phyloP scores from a whole-genome alignment of 2,329 filamentous ascomycete genomes.

The Pseudogymnoascus sp. region DNA sequence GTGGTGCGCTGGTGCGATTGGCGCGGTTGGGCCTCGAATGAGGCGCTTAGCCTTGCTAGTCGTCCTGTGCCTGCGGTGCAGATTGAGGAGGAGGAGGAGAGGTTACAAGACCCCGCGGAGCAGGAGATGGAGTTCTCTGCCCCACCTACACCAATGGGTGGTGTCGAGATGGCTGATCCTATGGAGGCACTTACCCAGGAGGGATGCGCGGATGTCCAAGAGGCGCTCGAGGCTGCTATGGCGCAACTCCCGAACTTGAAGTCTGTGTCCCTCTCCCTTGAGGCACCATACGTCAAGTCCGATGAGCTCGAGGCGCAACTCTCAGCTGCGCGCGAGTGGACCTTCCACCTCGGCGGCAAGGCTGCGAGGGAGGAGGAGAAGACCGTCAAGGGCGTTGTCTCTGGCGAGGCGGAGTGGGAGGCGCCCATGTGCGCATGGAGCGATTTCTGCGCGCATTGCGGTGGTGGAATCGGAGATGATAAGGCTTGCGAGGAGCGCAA shows the following conservation, averaged over 20 bases:
- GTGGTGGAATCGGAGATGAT: not conserved
- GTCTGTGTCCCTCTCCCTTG: not conserved
- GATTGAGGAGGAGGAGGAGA: slow-evolving; percentile 1
- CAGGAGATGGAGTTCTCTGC: slow-evolving; percentile 5
- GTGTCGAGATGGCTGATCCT: not conserved
- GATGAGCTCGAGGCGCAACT: slow-evolving; percentile 1
- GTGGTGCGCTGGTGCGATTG: slow-evolving; percentile 3
- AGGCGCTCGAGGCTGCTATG: not conserved
- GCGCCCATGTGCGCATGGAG: not conserved
- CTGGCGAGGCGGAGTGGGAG: not conserved
- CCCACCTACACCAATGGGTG: not conserved
- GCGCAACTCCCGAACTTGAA: not conserved
- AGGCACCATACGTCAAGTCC: slow-evolving; percentile 1
- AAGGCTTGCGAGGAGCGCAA: slow-evolving; percentile 5
- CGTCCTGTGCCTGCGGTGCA: not conserved
- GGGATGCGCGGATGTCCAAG: not conserved
- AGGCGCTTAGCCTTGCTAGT: not conserved
- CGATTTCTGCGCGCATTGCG: slow-evolving; percentile 3
- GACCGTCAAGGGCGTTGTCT: not conserved
- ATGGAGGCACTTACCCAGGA: not conserved
- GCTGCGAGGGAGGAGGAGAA: not conserved
- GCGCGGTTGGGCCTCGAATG: slow-evolving; percentile 1
- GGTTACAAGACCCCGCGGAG: not conserved
- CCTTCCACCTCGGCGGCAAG: not conserved
- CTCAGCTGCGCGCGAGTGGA: not conserved